These are phyloP conservation scores for Penstemon barbatus DNA, from an alignment of 257 asterid genomes.

Conservation along the genomic window DNA sequence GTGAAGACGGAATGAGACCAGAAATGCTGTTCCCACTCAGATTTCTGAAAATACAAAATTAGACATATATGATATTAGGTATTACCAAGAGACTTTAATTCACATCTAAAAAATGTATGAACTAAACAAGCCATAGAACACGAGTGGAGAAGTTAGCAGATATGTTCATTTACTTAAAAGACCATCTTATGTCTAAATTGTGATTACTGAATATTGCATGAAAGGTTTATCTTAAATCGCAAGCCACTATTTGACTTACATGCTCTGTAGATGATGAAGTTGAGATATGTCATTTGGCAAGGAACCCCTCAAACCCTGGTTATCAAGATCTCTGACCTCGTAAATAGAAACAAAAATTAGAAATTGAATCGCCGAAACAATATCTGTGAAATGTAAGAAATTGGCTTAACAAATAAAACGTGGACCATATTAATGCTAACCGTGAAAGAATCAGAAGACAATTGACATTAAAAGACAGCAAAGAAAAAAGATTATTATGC, in stretches of 20 bases:
- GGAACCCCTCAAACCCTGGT: conserved; percentile 90
- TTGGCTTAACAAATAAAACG: too few species aligned
- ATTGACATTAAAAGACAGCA: too few species aligned
- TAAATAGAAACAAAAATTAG: conserved; percentile 24
- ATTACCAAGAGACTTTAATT: conserved; percentile 1
- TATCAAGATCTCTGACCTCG: conserved; percentile 78
- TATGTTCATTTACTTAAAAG: too few species aligned
- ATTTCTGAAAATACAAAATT: conserved; percentile 56
- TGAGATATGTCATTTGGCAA: conserved; percentile 70
- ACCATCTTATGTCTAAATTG: too few species aligned
- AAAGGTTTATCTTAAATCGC: neutral
- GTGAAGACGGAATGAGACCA: conserved; percentile 77
- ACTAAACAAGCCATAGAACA: neutral
- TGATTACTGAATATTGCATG: neutral
- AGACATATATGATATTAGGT: neutral
- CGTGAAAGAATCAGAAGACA: too few species aligned
- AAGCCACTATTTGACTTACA: conserved; percentile 54
- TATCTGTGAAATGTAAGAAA: too few species aligned
- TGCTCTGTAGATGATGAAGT: conserved; percentile 88
- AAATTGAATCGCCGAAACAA: too few species aligned
- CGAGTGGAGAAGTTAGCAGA: too few species aligned
- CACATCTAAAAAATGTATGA: neutral
- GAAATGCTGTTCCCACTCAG: conserved; percentile 87
- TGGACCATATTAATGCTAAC: neutral
- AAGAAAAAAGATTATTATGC: too few species aligned